Evolutionary conservation across 2,329 filamentous ascomycete species (phyloP).

Genomic region (Penicillium olsonii): DNA sequence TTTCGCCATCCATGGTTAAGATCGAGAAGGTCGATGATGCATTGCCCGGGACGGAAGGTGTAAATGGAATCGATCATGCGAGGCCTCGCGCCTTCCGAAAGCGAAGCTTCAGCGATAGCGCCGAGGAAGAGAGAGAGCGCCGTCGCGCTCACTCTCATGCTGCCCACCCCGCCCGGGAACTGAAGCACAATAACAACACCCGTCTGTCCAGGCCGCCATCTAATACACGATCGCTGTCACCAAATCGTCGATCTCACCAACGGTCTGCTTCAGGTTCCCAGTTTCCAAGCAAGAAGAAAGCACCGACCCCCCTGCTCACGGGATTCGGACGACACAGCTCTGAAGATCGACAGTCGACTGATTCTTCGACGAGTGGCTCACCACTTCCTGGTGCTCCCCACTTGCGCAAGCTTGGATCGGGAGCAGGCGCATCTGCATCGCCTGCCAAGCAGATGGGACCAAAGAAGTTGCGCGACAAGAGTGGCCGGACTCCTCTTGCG

Average conservation of each 20-base stretch:
- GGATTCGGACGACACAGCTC: constrained; percentile 46
- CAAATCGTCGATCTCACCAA: constrained; percentile 38
- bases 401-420: constrained; percentile 44
- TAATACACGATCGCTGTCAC: constrained; percentile 39
- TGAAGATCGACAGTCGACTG: constrained; percentile 48
- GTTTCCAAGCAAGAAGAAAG: constrained; percentile 37
- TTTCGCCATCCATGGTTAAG: constrained; percentile 38
- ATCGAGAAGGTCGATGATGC: constrained; percentile 38
- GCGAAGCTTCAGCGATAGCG: constrained; percentile 40
- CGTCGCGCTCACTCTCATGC: constrained; percentile 25
- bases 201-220: constrained; percentile 32
- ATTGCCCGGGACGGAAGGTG: constrained; percentile 25
- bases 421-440: constrained; percentile 56
- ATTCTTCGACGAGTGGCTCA: constrained; percentile 48
- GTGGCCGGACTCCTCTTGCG: constrained; percentile 87
- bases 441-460: constrained; percentile 66
- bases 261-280: constrained; percentile 39
- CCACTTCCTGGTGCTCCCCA: constrained; percentile 41
- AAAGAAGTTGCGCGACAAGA: constrained; percentile 88
- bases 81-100: constrained; percentile 33
- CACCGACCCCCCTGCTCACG: constrained; percentile 44
- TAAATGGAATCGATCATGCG: constrained; percentile 10
- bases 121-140: constrained; percentile 33
- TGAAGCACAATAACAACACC: constrained; percentile 30
- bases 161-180: constrained; percentile 24